A percentile compares a stretch with the other conserved stretches of the same genome.
These are phyloP conservation scores for Phymatotrichopsis omnivora DNA, from an alignment of 2,329 filamentous ascomycete genomes.

Conservation along the genomic window DNA sequence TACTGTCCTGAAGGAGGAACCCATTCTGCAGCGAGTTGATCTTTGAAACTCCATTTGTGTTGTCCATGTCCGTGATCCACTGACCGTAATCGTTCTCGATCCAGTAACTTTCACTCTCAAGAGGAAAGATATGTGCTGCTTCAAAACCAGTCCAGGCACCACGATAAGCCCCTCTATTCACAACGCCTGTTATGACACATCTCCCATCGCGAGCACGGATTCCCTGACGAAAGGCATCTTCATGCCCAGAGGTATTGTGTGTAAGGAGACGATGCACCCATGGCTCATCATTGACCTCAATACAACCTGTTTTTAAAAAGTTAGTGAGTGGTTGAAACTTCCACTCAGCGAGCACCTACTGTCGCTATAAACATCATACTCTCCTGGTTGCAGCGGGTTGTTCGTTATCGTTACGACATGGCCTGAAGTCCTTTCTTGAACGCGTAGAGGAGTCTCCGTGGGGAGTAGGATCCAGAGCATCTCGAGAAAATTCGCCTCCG, in stretches of 20 bases:
- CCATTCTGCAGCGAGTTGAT: no score
- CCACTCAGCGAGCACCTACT: conserved; percentile 7
- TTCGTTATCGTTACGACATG: conserved; percentile 7
- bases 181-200: conserved; percentile 12
- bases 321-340: conserved; percentile 4
- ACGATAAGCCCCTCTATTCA: no score
- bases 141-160: no score
- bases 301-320: conserved; percentile 8
- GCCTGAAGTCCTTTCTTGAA: conserved; percentile 16
- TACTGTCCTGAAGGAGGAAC: no score
- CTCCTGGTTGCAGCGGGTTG: conserved; percentile 5
- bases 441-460: conserved; percentile 8
- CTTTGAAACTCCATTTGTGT: no score
- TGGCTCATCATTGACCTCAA: conserved; percentile 4
- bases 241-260: background rate
- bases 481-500: conserved; percentile 15
- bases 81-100: no score
- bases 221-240: conserved; percentile 9
- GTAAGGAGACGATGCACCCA: conserved; percentile 12
- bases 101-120: no score
- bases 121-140: no score
- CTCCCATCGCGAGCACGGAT: conserved; percentile 5
- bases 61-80: no score
- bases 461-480: conserved; percentile 13
- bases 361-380: conserved; percentile 11